A percentile compares a stretch with the other conserved stretches of the same genome.
Evolutionary conservation across 331 rosid genomes (phyloP).

Genomic region (Cydonia oblonga): DNA sequence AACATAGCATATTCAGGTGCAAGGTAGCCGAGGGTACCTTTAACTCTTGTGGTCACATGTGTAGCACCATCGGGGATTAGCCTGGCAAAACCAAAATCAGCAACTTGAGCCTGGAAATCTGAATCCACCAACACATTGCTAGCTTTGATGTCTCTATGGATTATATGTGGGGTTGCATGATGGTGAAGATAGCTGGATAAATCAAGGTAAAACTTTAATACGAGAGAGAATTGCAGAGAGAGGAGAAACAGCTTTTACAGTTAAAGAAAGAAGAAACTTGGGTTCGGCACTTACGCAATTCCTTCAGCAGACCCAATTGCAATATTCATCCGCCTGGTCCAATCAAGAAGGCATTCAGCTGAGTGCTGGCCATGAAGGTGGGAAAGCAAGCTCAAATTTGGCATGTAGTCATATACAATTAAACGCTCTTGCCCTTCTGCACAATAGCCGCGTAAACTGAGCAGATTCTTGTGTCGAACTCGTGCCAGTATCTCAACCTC

Average conservation of each 20-base stretch:
- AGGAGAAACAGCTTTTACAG: neutral
- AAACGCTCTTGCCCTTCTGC: conserved; percentile 92
- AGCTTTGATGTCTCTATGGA: conserved; percentile 79
- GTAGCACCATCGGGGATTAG: conserved; percentile 87
- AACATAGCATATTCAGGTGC: conserved; percentile 92
- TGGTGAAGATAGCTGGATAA: conserved; percentile 74
- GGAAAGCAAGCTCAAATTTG: conserved; percentile 70
- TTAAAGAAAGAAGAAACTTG: neutral
- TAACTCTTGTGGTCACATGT: conserved; percentile 82
- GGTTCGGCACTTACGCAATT: conserved; percentile 44
- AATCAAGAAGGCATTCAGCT: conserved; percentile 64
- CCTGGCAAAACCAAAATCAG: conserved; percentile 86
- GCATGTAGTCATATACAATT: conserved; percentile 73
- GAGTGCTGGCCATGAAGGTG: conserved; percentile 92
- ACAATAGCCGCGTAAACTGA: conserved; percentile 80
- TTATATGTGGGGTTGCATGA: conserved; percentile 76
- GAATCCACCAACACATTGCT: conserved; percentile 72
- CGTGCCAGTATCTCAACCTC: conserved; percentile 89
- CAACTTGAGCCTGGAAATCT: conserved; percentile 64
- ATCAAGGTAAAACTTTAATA: neutral
- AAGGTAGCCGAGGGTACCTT: conserved; percentile 90
- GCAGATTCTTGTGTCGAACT: conserved; percentile 85
- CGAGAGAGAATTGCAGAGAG: neutral
- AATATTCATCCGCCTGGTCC: conserved; percentile 65
- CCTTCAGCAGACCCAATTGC: conserved; percentile 89